Conservation (phyloP, 768 basidiomycete genomes). For the Auriscalpium orientale region DNA sequence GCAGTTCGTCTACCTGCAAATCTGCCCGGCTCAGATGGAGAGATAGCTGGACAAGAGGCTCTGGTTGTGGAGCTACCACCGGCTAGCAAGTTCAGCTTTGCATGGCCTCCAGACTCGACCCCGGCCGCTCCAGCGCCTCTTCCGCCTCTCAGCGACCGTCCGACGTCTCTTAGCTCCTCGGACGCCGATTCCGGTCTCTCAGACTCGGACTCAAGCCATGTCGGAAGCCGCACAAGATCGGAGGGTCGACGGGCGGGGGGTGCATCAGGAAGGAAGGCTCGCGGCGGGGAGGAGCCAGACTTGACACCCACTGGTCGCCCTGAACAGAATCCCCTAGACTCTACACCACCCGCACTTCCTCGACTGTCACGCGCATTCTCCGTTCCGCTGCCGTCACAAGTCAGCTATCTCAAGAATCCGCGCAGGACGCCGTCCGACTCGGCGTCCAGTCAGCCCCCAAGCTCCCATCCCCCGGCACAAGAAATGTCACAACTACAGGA, state of each 20-base stretch:
- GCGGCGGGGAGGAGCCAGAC: slow-evolving; percentile 18
- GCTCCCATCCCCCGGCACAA: slow-evolving; percentile 18
- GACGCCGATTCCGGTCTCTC: slow-evolving; percentile 45
- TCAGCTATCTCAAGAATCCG: slow-evolving; percentile 71
- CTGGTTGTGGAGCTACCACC: slow-evolving; percentile 38
- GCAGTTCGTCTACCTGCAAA: slow-evolving; percentile 44
- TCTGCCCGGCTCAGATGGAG: slow-evolving; percentile 33
- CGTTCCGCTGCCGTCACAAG: slow-evolving; percentile 70
- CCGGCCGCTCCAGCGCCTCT: slow-evolving; percentile 29
- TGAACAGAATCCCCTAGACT: slow-evolving; percentile 26
- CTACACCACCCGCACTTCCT: slow-evolving; percentile 29
- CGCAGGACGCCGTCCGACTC: slow-evolving; percentile 27
- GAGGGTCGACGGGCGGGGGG: neutral
- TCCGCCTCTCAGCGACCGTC: slow-evolving; percentile 30
- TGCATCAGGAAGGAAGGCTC: slow-evolving; percentile 9
- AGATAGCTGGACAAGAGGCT: slow-evolving; percentile 33
- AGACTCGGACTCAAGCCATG: slow-evolving; percentile 30
- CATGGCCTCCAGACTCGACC: slow-evolving; percentile 44
- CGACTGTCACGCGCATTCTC: slow-evolving; percentile 73
- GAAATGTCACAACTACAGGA: slow-evolving; percentile 46
- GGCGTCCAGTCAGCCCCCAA: slow-evolving; percentile 15
- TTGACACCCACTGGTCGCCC: slow-evolving; percentile 24
- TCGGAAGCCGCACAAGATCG: neutral
- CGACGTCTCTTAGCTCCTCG: slow-evolving; percentile 35
- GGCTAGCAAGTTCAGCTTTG: slow-evolving; percentile 52